Evolutionary conservation across 345 rosid genomes (phyloP).

Genomic region (Moringa oleifera): DNA sequence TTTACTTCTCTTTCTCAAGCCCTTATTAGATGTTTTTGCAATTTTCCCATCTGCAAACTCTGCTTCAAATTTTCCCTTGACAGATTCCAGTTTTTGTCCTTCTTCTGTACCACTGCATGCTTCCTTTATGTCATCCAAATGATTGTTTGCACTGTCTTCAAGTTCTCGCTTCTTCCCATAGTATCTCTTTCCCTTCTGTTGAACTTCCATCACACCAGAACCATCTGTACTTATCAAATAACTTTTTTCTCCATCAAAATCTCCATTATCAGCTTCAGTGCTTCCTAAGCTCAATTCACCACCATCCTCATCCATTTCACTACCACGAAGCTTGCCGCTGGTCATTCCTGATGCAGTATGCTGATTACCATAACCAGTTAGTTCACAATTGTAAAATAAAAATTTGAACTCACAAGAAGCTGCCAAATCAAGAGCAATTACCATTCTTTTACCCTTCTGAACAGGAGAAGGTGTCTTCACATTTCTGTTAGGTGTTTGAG

Average conservation of each 20-base stretch:
- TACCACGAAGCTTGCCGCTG: constrained; percentile 51
- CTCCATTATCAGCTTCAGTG: constrained; percentile 60
- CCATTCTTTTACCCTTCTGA: constrained; percentile 44
- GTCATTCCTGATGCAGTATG: constrained; percentile 57
- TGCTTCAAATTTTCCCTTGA: constrained; percentile 40
- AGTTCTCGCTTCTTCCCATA: constrained; percentile 35
- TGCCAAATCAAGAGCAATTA: constrained; percentile 29
- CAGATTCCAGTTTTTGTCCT: constrained; percentile 43
- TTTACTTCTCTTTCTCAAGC: constrained; percentile 51
- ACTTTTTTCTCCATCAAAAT: constrained; percentile 32
- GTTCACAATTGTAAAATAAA: constrained; percentile 11
- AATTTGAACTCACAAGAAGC: constrained; percentile 2
- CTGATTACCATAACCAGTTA: constrained; percentile 36
- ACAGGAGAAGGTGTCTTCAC: constrained; percentile 42
- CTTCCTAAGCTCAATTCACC: constrained; percentile 75
- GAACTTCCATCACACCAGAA: constrained; percentile 28
- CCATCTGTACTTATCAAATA: constrained; percentile 36
- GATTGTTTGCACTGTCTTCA: constrained; percentile 32
- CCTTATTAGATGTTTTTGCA: constrained; percentile 28
- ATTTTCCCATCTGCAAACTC: constrained; percentile 33
- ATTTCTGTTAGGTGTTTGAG: constrained; percentile 51
- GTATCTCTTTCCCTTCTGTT: constrained; percentile 41
- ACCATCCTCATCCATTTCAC: constrained; percentile 58
- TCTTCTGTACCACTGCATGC: constrained; percentile 90
- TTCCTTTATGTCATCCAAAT: constrained; percentile 56